Conservation (phyloP, 495 filamentous ascomycete genomes). For the Hyaloscypha hepaticicola region DNA sequence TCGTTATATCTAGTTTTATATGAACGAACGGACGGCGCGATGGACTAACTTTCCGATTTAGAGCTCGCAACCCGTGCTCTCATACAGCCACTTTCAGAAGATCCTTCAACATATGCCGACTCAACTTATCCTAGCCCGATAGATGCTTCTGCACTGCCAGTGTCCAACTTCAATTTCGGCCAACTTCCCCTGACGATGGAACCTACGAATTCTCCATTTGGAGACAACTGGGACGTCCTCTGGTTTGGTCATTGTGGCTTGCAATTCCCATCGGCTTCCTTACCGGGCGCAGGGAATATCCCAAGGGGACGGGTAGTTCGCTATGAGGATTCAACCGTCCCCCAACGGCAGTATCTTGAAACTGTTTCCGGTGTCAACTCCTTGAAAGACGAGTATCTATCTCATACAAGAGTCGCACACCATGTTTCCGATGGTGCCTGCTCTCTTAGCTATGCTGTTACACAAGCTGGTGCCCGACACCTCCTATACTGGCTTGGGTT, state of each 20-base stretch:
- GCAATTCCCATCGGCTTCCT: conserved; percentile 28
- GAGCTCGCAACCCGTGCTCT: no score
- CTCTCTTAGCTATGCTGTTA: conserved; percentile 37
- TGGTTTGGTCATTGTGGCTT: conserved; percentile 47
- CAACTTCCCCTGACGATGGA: conserved; percentile 33
- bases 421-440: conserved; percentile 38
- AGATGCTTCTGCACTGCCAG: background rate
- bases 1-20: no score
- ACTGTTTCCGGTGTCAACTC: conserved; percentile 22
- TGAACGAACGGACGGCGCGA: no score
- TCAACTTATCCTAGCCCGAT: background rate
- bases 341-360: conserved; percentile 33
- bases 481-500: background rate
- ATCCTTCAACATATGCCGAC: background rate
- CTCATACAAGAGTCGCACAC: conserved; percentile 38
- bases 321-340: conserved; percentile 32
- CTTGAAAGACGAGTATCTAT: conserved; percentile 25
- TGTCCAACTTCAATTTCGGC: conserved; percentile 14
- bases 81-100: no score
- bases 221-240: conserved; percentile 57
- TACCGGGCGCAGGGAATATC: conserved; percentile 17
- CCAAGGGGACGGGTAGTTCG: conserved; percentile 33
- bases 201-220: conserved; percentile 49
- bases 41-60: no score
- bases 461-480: background rate